A percentile compares a stretch with the other conserved stretches of the same genome.
Evolutionary conservation across 2,329 filamentous ascomycete genomes (phyloP).

Genomic region (Penicillium sp.): DNA sequence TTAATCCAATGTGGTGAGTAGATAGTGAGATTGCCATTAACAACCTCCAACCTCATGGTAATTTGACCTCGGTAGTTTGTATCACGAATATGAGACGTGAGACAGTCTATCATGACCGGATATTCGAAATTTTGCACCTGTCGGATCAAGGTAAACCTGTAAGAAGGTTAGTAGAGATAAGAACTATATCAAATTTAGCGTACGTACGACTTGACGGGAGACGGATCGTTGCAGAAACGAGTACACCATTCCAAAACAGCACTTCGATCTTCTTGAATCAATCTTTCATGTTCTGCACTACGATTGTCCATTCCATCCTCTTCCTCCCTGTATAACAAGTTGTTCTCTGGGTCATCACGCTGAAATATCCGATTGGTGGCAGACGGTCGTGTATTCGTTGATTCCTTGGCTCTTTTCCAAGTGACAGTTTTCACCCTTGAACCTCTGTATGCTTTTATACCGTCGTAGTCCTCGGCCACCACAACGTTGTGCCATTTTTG

Average conservation of each 20-base stretch:
- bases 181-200: no score
- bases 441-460: constrained; percentile 24
- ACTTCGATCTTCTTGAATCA: constrained; percentile 9
- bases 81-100: constrained; percentile 34
- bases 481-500: constrained; percentile 15
- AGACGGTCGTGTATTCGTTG: constrained; percentile 9
- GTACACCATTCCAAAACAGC: constrained; percentile 29
- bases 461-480: constrained; percentile 23
- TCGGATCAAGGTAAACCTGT: constrained; percentile 29
- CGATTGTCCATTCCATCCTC: not conserved
- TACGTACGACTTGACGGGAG: constrained; percentile 35
- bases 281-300: not conserved
- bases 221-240: constrained; percentile 33
- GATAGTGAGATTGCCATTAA: constrained; percentile 29
- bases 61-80: constrained; percentile 36
- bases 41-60: constrained; percentile 19
- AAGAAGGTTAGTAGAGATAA: not conserved
- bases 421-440: constrained; percentile 18
- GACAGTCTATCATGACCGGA: constrained; percentile 22
- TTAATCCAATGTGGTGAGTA: constrained; percentile 40
- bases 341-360: not conserved
- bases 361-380: not conserved
- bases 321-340: not conserved
- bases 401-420: constrained; percentile 9
- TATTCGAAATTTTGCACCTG: constrained; percentile 28